Conservation (phyloP, 345 rosid species). For the Populus simonii region DNA sequence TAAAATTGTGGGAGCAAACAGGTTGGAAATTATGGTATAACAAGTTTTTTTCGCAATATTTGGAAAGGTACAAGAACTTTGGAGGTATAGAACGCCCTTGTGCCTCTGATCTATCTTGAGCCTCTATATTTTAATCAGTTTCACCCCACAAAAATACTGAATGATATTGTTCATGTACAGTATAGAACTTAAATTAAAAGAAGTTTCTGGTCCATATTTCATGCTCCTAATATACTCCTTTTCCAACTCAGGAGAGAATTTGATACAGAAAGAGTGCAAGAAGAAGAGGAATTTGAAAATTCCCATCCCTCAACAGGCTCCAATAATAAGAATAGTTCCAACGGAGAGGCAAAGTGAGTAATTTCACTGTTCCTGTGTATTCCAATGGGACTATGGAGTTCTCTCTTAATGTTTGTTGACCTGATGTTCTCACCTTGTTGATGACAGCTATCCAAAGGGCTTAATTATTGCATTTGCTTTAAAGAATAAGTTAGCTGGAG, state of each 20-base stretch:
- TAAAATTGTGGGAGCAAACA: background rate
- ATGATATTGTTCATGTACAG: background rate
- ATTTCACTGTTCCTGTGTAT: background rate
- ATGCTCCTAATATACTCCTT: background rate
- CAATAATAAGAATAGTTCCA: slow-evolving; percentile 43
- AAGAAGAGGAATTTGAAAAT: slow-evolving; percentile 44
- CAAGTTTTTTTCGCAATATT: background rate
- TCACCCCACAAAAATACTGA: too few species aligned
- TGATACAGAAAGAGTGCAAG: slow-evolving; percentile 63
- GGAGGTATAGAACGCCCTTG: background rate
- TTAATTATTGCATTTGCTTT: slow-evolving; percentile 77
- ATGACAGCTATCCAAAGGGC: slow-evolving; percentile 76
- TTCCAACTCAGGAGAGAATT: slow-evolving; percentile 64
- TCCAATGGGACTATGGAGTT: background rate
- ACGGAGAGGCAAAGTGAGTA: slow-evolving; percentile 51
- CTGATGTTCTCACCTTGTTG: slow-evolving; percentile 16
- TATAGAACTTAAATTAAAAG: background rate
- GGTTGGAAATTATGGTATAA: background rate
- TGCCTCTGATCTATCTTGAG: background rate
- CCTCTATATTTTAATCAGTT: background rate
- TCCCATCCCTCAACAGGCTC: slow-evolving; percentile 36
- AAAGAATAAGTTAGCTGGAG: slow-evolving; percentile 46
- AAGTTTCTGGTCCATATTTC: background rate
- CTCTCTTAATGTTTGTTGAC: slow-evolving; percentile 1
- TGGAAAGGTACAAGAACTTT: background rate